Base-by-base conservation (phyloP, 441 rosid species). In the Cnidoscolus chayamansa region DNA sequence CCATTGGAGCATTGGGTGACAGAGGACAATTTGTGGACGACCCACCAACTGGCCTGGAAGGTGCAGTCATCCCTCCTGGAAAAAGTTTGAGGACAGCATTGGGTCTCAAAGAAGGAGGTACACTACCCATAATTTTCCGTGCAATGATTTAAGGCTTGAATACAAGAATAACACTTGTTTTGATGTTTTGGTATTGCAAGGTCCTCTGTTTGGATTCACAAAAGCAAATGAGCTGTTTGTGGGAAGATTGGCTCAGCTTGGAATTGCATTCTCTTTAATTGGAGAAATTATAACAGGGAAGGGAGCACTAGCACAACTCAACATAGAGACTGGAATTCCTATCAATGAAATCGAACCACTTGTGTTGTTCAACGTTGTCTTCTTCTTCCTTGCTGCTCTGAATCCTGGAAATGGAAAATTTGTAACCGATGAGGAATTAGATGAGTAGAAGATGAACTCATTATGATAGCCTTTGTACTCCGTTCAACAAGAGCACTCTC, bases 1-100 rank as follows among this genome's bases (percentile, higher is more conserved):
- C 98, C 75, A 94, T 94, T 45, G 98, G 98, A 74, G 98, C 95
- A 54, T 78, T 91, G 8, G 98, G 98, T 35, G 98, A 94, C 84
- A 85, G 97, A 58, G 98, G 98, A 6, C 63, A 70, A 63, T 94
- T 94, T 71, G 95, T 94, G 7, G 98, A 93, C 58, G 97, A 93
- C 32, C 81, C 88, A 10, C 68, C 91, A 0, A 73, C 96, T 1
- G 98, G 98, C 12, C 48, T 93, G 1, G 92, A 81, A 35, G 78
- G 81, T 51, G 98, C 45, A 40, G 45, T 40, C 45, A 40, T 40
- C 45, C 45, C 45, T 40, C 45, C 45, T 40, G 45, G 45, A 4
- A 40, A 40, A 40, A 5, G 45, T 40, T 40, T 40, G 7, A 40
- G 45, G 45, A 3, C 45, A 40, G 45, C 45, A 40, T 40, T 40